Evolutionary conservation across 352 stramenopile genomes (phyloP), one percentile per base, ranked within the genome.

Genomic region (Globisporangium rhizosaccharum): DNA sequence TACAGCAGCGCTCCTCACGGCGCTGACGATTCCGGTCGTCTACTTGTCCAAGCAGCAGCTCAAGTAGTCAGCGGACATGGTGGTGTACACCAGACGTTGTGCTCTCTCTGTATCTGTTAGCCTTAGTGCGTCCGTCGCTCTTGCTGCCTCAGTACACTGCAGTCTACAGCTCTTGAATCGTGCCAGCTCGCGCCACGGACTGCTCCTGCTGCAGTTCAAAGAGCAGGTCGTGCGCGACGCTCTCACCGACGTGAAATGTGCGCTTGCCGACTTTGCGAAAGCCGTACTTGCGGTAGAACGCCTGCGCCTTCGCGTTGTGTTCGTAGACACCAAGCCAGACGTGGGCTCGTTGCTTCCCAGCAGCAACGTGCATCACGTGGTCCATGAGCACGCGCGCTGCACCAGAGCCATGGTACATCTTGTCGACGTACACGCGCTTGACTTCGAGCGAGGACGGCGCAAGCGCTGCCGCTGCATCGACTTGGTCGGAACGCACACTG

Each of bases 241-340:
- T 55, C 3, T 39, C 26, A 18, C 57, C 68, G 45, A 75, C 55
- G 42, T 58, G 52, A 47, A 70, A 75, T 1, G 59, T 44, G 52
- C 72, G 68, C 42, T 62, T 65, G 26, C 68, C 68, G 9, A 63
- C 66, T 58, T 75, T 61, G 18, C 44, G 56, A 18, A 75, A 75
- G 25, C 65, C 62, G 56, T 62, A 72, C 57, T 72, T 72, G 42
- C 49, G 26, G 65, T 75, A 75, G 49, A 75, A 75, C 55, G 59
- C 65, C 51, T 75, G 68, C 23, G 61, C 68, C 39, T 56, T 60
- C 25, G 66, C 8, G 52, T 75, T 75, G 54, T 72, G 54, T 25
- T 75, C 68, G 61, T 62, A 72, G 25, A 75, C 68, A 44, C 61
- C 62, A 28, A 75, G 68, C 65, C 68, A 75, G 55, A 66, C 57